phyloP scores from a whole-genome alignment of 2,329 filamentous ascomycete genomes.

The Ophiosphaerella narmari region DNA sequence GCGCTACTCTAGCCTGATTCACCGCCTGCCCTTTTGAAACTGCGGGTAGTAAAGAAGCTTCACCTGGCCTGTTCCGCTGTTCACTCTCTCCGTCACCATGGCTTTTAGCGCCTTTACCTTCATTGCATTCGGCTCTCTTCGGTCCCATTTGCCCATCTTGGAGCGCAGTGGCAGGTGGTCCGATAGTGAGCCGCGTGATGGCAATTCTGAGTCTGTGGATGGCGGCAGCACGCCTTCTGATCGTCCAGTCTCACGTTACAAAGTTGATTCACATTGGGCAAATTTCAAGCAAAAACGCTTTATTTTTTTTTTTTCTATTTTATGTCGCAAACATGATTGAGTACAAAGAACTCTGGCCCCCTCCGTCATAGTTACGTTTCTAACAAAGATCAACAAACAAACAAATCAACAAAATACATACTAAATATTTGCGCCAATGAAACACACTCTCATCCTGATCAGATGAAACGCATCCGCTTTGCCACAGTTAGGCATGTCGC shows the following conservation, averaged over 20 bases:
- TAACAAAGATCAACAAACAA: not conserved
- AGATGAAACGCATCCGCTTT: constrained; percentile 52
- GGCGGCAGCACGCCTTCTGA: not conserved
- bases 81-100: constrained; percentile 5
- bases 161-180: constrained; percentile 17
- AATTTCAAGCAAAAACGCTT: constrained; percentile 5
- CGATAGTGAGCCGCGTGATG: constrained; percentile 7
- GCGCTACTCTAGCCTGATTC: constrained; percentile 7
- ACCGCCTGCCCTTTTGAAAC: constrained; percentile 18
- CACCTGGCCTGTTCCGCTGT: constrained; percentile 1
- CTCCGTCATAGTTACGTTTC: not conserved
- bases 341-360: not conserved
- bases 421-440: no score
- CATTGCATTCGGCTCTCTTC: constrained; percentile 6
- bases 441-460: constrained; percentile 2
- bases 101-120: not conserved
- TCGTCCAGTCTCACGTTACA: no score
- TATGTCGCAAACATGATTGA: constrained; percentile 7
- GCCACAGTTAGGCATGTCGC: constrained; percentile 47
- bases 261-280: not conserved
- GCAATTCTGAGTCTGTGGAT: not conserved
- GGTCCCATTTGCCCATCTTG: constrained; percentile 19
- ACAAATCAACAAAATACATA: not conserved
- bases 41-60: not conserved
- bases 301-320: constrained; percentile 10